These are phyloP conservation scores for Boechera retrofracta DNA, from an alignment of 345 rosid genomes.

Conservation along the genomic window DNA sequence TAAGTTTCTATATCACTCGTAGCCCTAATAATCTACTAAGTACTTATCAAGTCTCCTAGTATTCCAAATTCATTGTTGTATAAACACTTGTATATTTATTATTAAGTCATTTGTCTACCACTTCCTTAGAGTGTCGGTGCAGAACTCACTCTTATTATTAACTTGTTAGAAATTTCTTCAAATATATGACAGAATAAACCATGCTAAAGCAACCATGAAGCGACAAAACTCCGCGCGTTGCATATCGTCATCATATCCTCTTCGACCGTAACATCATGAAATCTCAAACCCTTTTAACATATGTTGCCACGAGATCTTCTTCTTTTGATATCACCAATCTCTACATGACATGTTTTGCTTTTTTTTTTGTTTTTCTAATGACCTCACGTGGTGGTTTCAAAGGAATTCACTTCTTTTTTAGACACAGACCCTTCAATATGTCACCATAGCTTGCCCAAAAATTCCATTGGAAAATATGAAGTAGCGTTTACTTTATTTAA, in stretches of 20 bases:
- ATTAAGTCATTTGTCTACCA: not conserved
- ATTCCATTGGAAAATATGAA: conserved; percentile 11
- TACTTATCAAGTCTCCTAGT: not conserved
- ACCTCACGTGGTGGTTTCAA: conserved; percentile 35
- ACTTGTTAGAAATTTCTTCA: not conserved
- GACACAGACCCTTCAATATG: conserved; percentile 12
- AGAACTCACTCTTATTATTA: conserved; percentile 20
- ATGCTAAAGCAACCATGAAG: conserved; percentile 8
- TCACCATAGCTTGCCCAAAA: conserved; percentile 27
- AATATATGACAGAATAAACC: not conserved
- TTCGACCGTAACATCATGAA: conserved; percentile 26
- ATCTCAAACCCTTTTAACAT: conserved; percentile 23
- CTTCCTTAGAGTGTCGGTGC: conserved; percentile 26
- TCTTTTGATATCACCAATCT: conserved; percentile 32
- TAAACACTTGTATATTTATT: not conserved
- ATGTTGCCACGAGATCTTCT: conserved; percentile 25
- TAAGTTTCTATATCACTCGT: not conserved
- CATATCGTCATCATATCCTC: conserved; percentile 17
- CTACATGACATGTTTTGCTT: conserved; percentile 19
- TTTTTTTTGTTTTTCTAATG: not conserved
- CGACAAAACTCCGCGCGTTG: conserved; percentile 27
- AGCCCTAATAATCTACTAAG: not conserved
- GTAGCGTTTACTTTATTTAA: not conserved
- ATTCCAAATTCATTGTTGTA: not conserved
- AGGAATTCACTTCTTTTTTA: conserved; percentile 25